Evolutionary conservation across 2,329 filamentous ascomycete genomes (phyloP).

Genomic region (Cordyceps fumosorosea): DNA sequence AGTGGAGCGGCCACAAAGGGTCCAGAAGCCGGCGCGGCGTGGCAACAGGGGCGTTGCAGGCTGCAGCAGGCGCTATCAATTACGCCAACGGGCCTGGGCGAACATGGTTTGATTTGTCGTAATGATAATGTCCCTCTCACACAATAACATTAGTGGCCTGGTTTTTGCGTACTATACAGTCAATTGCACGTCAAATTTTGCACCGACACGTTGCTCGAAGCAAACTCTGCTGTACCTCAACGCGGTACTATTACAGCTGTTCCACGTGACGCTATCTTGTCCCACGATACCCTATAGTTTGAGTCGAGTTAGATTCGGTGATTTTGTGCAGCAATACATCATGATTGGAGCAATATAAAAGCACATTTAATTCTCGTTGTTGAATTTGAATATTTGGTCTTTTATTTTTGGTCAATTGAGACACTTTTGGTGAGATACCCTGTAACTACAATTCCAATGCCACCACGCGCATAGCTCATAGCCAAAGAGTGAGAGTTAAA

Average conservation of each 20-base stretch:
- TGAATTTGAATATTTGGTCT: not conserved
- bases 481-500: too few species aligned
- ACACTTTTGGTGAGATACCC: too few species aligned
- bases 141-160: not conserved
- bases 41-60: constrained; percentile 5
- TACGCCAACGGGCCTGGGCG: not conserved
- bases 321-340: not conserved
- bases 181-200: not conserved
- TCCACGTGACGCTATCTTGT: constrained; percentile 1
- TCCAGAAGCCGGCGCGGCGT: constrained; percentile 11
- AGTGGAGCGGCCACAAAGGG: constrained; percentile 11
- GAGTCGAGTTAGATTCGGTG: not conserved
- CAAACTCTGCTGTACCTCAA: not conserved
- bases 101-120: not conserved
- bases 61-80: not conserved
- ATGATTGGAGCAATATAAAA: not conserved
- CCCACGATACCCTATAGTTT: not conserved
- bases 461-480: too few species aligned
- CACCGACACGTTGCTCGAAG: not conserved
- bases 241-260: not conserved
- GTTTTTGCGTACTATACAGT: not conserved
- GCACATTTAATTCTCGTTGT: not conserved
- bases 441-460: too few species aligned
- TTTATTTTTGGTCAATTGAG: too few species aligned
- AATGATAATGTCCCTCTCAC: not conserved